phyloP scores from a whole-genome alignment of 176 grass and related monocot species.

The Avena sativa region DNA sequence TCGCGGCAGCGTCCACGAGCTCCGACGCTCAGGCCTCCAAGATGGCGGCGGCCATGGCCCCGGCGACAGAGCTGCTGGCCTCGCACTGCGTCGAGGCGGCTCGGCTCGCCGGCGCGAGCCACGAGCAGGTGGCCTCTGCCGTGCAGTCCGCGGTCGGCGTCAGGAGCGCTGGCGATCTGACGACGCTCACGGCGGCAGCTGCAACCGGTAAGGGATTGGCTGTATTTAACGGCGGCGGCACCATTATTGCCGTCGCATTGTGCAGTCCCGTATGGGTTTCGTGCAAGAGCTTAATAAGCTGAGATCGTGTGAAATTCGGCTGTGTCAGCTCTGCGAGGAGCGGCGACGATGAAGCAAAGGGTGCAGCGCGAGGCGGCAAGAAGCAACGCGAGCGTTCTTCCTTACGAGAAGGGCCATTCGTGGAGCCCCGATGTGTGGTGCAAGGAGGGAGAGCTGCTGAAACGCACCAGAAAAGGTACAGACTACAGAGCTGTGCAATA shows the following conservation, averaged over 20 bases:
- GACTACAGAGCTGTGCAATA: background rate
- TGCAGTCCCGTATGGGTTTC: background rate
- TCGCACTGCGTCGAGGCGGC: constrained; percentile 91
- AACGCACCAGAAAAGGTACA: constrained; percentile 89
- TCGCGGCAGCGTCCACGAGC: constrained; percentile 53
- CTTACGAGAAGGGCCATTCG: constrained; percentile 78
- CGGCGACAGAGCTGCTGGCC: constrained; percentile 78
- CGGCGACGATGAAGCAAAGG: constrained; percentile 76
- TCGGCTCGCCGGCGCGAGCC: constrained; percentile 63
- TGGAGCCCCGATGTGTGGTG: constrained; percentile 92
- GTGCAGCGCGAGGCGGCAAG: constrained; percentile 63
- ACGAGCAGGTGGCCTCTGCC: constrained; percentile 65
- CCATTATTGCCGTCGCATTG: background rate
- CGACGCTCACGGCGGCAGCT: constrained; percentile 90
- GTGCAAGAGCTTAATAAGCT: background rate
- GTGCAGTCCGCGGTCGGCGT: constrained; percentile 76
- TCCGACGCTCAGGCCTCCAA: constrained; percentile 57
- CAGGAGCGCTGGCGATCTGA: constrained; percentile 77
- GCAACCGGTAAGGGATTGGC: constrained; percentile 67
- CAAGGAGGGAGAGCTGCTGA: constrained; percentile 90
- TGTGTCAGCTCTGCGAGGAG: constrained; percentile 79
- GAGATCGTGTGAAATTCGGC: background rate
- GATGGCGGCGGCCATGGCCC: constrained; percentile 77
- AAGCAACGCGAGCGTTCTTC: constrained; percentile 78
- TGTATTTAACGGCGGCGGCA: background rate